Conservation (phyloP, 140 eudicot species). For the Senecio squalidus region DNA sequence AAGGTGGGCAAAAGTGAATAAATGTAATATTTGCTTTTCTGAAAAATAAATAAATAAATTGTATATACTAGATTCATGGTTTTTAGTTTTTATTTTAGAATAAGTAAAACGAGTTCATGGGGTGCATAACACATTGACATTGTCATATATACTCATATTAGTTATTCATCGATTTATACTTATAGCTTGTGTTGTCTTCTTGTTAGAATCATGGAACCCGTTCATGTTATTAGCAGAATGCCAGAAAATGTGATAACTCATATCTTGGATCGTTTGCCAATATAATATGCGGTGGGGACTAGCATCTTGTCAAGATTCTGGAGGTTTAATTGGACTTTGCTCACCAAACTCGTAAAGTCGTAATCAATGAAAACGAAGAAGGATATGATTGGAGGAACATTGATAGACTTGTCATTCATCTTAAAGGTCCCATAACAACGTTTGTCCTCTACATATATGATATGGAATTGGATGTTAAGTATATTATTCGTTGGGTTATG, state of each 20-base stretch:
- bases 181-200: too few relatives aligned
- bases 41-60: too few relatives aligned
- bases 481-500: slow-evolving; percentile 12
- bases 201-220: slow-evolving; percentile 1
- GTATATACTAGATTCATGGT: too few relatives aligned
- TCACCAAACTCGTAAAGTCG: slow-evolving; percentile 4
- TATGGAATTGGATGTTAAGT: background rate
- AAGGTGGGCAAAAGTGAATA: too few relatives aligned
- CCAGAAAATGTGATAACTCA: slow-evolving; percentile 10
- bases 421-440: slow-evolving; percentile 8
- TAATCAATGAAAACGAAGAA: background rate
- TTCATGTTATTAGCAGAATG: slow-evolving; percentile 18
- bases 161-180: too few relatives aligned
- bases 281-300: slow-evolving; percentile 15
- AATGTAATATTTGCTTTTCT: too few relatives aligned
- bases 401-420: slow-evolving; percentile 3
- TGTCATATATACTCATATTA: too few relatives aligned
- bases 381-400: background rate
- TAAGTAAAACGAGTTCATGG: too few relatives aligned
- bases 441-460: background rate
- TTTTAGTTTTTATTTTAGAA: too few relatives aligned
- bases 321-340: slow-evolving; percentile 21
- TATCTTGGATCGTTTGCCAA: slow-evolving; percentile 5
- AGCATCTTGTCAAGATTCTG: slow-evolving; percentile 14
- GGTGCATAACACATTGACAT: too few relatives aligned